Base-by-base conservation (phyloP, 768 basidiomycete species). In the Leucogyrophana mollusca region DNA sequence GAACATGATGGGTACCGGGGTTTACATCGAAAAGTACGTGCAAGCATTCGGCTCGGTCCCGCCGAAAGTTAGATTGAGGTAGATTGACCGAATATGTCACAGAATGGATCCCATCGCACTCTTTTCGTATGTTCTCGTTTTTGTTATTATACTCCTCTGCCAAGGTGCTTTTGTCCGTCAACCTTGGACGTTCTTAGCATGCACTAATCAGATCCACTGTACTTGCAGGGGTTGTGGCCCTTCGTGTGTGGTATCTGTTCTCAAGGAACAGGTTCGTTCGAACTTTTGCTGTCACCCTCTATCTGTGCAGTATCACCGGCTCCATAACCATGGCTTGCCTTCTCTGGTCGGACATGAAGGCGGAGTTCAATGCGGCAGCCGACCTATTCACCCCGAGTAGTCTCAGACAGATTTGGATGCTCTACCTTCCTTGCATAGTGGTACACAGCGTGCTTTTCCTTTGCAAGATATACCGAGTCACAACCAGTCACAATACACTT, bases 211-310 rank as follows among this genome's bases (percentile, higher is more conserved):
- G n/a, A n/a, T n/a, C n/a, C n/a, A n/a, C n/a, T n/a, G n/a, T n/a
- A n/a, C n/a, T n/a, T n/a, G n/a, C 36, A 74, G 72, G 64, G 17
- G 71, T 72, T 34, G 62, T 73, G 13, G 64, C 68, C 24, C 55
- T 66, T 32, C 66, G 73, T 22, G 64, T 71, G 21, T 75, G 71
- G 71, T 71, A 70, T 51, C 63, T 73, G 35, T 73, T 72, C 46
- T 61, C 68, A 4, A 57, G 59, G 23, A 64, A 60, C 38, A 58
- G 45, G 23, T 4, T 25, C 9, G 50, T 69, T 24, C 65, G 59
- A 36, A 47, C 61, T 20, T 52, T 48, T n/a, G 57, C 71, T 32
- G 49, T 68, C 22, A 49, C 53, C 16, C 50, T 57, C 14, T 73
- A 71, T 40, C 18, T 59, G 3, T 22, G 57, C 11, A 64, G 69